Evolutionary conservation across 306 rosid genomes (phyloP).

Genomic region (Pterocarpus macrocarpus): DNA sequence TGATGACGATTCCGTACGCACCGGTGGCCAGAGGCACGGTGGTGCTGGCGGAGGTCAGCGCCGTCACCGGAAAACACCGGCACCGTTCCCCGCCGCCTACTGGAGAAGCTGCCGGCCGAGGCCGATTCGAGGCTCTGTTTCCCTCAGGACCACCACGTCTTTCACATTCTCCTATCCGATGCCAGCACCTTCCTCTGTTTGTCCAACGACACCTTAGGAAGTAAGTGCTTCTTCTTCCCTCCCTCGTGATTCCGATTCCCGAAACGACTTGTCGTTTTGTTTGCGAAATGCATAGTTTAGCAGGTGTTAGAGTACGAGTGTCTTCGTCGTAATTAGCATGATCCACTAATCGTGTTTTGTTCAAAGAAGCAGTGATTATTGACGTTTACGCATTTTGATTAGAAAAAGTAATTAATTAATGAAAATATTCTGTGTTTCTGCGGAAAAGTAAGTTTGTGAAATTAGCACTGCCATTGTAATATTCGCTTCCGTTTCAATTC

Average conservation of each 20-base stretch:
- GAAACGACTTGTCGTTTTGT: background rate
- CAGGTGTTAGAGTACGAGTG: no score
- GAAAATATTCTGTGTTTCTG: background rate
- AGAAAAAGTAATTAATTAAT: background rate
- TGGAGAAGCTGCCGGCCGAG: constrained; percentile 73
- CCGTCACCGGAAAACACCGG: constrained; percentile 69
- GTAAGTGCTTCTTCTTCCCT: constrained; percentile 53
- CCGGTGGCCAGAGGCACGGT: constrained; percentile 76
- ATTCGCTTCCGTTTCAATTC: background rate
- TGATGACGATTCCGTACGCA: constrained; percentile 78
- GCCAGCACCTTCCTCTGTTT: constrained; percentile 70
- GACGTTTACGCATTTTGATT: constrained; percentile 12
- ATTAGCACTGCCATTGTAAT: background rate
- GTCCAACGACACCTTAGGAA: constrained; percentile 81
- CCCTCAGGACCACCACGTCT: constrained; percentile 69
- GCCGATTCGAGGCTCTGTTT: constrained; percentile 74
- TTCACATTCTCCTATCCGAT: constrained; percentile 68
- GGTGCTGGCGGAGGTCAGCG: constrained; percentile 78
- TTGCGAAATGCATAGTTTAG: no score
- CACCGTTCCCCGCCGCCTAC: constrained; percentile 72
- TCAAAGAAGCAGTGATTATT: background rate
- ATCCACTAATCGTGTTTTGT: background rate
- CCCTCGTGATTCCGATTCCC: background rate
- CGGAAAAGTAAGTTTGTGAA: background rate
- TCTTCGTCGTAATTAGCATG: no score